These are phyloP conservation scores for Podila horticola DNA, from an alignment of 192 early-diverging fungal species.

Conservation along the genomic window DNA sequence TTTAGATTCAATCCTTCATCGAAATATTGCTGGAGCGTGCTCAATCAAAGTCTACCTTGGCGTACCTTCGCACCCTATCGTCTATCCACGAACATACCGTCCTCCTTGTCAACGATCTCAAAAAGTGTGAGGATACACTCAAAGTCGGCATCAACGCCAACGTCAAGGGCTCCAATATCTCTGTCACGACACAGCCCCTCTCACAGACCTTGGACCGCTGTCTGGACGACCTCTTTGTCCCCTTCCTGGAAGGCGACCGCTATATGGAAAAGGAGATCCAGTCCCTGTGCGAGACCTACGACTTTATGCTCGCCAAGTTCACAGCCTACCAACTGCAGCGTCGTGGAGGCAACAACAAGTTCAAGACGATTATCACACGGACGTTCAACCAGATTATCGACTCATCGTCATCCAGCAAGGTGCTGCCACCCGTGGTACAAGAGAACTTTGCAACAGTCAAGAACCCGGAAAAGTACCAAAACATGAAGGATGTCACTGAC, in stretches of 20 bases:
- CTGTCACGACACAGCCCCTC: constrained; percentile 62
- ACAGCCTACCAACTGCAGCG: constrained; percentile 55
- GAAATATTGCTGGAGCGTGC: constrained; percentile 82
- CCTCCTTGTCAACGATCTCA: constrained; percentile 78
- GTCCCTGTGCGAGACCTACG: constrained; percentile 73
- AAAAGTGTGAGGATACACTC: constrained; percentile 75
- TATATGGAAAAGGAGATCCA: constrained; percentile 84
- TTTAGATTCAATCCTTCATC: constrained; percentile 88
- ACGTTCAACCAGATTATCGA: constrained; percentile 51
- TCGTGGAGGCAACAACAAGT: constrained; percentile 49
- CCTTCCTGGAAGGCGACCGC: constrained; percentile 89
- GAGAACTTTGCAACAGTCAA: constrained; percentile 53
- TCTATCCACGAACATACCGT: constrained; percentile 80
- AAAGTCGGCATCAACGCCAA: constrained; percentile 60
- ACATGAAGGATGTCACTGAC: constrained; percentile 30
- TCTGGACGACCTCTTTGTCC: constrained; percentile 95
- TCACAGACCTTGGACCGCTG: constrained; percentile 84
- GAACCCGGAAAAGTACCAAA: constrained; percentile 50
- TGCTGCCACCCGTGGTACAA: constrained; percentile 29
- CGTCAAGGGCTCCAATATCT: constrained; percentile 51
- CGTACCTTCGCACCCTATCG: constrained; percentile 81
- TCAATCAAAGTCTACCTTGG: constrained; percentile 75
- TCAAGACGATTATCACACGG: constrained; percentile 47
- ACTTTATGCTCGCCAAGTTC: constrained; percentile 52
- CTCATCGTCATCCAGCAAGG: constrained; percentile 28